phyloP scores from a whole-genome alignment of 768 basidiomycete species.

The Trametes coccinea region DNA sequence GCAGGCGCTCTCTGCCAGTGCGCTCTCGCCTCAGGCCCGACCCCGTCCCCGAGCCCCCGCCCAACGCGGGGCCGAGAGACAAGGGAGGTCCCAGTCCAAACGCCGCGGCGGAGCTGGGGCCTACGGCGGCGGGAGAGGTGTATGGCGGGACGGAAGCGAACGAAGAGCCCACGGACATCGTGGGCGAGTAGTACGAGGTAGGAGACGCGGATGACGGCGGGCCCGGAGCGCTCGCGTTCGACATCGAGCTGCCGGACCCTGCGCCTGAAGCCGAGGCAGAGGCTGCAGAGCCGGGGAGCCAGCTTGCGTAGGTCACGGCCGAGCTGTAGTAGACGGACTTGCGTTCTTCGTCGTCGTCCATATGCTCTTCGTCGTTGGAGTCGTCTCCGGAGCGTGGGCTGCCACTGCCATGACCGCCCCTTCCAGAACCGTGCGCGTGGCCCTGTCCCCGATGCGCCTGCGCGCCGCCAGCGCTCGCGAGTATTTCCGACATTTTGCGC shows the following conservation, averaged over 20 bases:
- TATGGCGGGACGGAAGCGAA: background rate
- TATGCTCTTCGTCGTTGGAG: conserved; percentile 3
- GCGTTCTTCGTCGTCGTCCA: background rate
- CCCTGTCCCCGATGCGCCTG: too few species aligned
- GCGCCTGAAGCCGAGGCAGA: too few species aligned
- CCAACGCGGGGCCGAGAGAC: too few species aligned
- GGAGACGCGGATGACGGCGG: background rate
- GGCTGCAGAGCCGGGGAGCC: background rate
- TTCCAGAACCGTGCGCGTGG: background rate
- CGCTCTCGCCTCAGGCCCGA: too few species aligned
- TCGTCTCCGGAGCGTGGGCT: background rate
- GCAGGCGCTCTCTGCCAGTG: too few species aligned
- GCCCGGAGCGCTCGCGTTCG: too few species aligned
- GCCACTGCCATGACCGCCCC: background rate
- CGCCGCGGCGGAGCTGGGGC: too few species aligned
- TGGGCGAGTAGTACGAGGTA: background rate
- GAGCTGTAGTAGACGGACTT: background rate
- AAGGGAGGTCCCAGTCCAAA: too few species aligned
- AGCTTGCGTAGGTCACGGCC: too few species aligned
- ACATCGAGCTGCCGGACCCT: too few species aligned
- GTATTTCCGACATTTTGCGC: conserved; percentile 24
- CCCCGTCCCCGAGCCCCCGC: too few species aligned
- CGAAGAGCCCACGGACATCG: background rate
- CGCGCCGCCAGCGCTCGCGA: too few species aligned
- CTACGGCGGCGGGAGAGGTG: background rate